Conservation (phyloP, 345 rosid genomes). For the Salix dunnii region DNA sequence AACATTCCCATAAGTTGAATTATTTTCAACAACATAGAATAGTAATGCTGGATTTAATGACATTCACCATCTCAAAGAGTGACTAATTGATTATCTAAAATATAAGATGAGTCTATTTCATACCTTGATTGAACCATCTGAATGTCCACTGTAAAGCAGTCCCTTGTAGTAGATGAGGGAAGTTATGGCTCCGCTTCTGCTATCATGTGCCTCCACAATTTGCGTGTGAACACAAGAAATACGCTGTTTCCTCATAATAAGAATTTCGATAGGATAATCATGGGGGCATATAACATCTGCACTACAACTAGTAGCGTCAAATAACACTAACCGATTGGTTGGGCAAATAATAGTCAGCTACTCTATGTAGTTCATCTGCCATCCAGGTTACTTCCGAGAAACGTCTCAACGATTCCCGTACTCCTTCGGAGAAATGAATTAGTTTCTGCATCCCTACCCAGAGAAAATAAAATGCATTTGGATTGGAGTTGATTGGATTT, state of each 20-base stretch:
- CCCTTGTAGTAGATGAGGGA: slow-evolving; percentile 87
- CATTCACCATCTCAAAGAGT: too few species aligned
- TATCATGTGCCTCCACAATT: slow-evolving; percentile 62
- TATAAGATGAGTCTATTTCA: background rate
- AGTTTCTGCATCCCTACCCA: slow-evolving; percentile 76
- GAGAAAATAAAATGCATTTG: slow-evolving; percentile 13
- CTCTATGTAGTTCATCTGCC: slow-evolving; percentile 91
- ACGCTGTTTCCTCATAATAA: slow-evolving; percentile 50
- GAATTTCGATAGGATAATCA: background rate
- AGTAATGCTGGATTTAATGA: too few species aligned
- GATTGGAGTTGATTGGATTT: background rate
- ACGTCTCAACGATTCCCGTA: slow-evolving; percentile 77
- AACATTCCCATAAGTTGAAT: background rate
- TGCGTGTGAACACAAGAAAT: slow-evolving; percentile 92
- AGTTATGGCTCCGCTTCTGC: slow-evolving; percentile 68
- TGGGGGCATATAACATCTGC: background rate
- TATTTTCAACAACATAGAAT: background rate
- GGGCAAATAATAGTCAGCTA: slow-evolving; percentile 69
- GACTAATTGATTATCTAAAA: too few species aligned
- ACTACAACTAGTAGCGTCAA: background rate
- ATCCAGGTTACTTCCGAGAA: slow-evolving; percentile 85
- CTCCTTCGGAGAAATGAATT: slow-evolving; percentile 74
- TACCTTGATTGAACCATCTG: slow-evolving; percentile 86
- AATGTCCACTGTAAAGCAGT: slow-evolving; percentile 72
- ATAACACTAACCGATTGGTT: slow-evolving; percentile 62